A percentile compares a stretch with the other conserved stretches of the same genome.
phyloP scores from a whole-genome alignment of 2,329 filamentous ascomycete genomes.

The Trichoderma sp. region DNA sequence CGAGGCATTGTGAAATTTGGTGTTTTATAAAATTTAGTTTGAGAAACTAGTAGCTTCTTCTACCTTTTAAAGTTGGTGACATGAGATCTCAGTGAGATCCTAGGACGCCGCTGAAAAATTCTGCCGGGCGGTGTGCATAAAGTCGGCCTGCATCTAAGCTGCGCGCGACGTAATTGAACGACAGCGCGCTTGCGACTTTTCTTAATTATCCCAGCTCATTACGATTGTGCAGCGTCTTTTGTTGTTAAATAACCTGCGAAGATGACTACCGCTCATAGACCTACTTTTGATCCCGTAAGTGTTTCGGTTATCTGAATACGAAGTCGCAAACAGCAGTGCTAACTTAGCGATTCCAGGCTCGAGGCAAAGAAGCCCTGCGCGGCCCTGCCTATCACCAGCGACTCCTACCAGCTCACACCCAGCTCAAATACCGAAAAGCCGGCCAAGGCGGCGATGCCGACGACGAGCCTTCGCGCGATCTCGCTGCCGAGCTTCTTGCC shows the following conservation, averaged over 20 bases:
- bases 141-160: constrained; percentile 15
- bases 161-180: constrained; percentile 21
- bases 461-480: constrained; percentile 73
- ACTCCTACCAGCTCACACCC: constrained; percentile 89
- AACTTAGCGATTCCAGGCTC: constrained; percentile 61
- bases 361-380: constrained; percentile 91
- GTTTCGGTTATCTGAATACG: background rate
- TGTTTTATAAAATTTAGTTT: constrained; percentile 26
- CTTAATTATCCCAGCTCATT: background rate
- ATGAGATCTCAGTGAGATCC: constrained; percentile 32
- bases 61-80: constrained; percentile 4
- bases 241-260: background rate
- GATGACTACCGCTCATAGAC: constrained; percentile 76
- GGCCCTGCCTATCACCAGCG: constrained; percentile 96
- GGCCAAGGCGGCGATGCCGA: constrained; percentile 82
- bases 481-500: constrained; percentile 85
- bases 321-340: background rate
- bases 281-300: constrained; percentile 90
- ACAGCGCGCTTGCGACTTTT: constrained; percentile 5
- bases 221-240: background rate
- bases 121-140: constrained; percentile 54
- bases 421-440: constrained; percentile 83
- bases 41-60: constrained; percentile 24
- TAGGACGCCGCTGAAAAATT: constrained; percentile 41
- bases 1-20: constrained; percentile 72